A percentile compares a stretch with the other conserved stretches of the same genome.
phyloP scores from a whole-genome alignment of 2,329 filamentous ascomycete species.

The Fonsecaea pugnacius region DNA sequence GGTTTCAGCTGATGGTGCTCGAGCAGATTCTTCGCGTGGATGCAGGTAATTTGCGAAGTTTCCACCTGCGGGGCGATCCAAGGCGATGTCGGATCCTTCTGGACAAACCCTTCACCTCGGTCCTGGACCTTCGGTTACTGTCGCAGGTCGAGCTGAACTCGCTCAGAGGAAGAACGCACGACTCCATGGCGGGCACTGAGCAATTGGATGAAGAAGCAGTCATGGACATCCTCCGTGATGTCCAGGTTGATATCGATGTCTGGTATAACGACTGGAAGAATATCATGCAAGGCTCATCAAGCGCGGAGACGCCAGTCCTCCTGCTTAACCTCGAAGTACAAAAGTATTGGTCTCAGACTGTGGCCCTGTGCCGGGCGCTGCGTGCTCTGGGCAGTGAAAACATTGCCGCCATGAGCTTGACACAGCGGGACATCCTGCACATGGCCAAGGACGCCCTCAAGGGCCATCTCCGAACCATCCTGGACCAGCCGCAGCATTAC shows the following conservation, averaged over 20 bases:
- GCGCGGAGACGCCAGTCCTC: conserved; percentile 46
- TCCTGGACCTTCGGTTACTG: conserved; percentile 57
- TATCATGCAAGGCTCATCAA: conserved; percentile 40
- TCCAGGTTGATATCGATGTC: conserved; percentile 54
- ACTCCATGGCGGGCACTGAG: conserved; percentile 40
- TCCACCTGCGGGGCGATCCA: conserved; percentile 45
- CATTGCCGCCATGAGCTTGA: conserved; percentile 55
- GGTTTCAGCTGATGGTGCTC: conserved; percentile 59
- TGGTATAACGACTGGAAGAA: conserved; percentile 45
- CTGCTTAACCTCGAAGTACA: conserved; percentile 57
- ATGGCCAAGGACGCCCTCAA: conserved; percentile 57
- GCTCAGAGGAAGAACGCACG: conserved; percentile 42
- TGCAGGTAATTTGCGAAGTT: conserved; percentile 51
- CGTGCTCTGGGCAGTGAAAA: conserved; percentile 56
- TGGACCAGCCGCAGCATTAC: conserved; percentile 53
- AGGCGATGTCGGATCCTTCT: conserved; percentile 54
- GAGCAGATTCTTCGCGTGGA: conserved; percentile 57
- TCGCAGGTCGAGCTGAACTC: conserved; percentile 54
- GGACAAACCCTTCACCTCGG: conserved; percentile 49
- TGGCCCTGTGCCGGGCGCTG: conserved; percentile 57
- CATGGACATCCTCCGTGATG: conserved; percentile 49
- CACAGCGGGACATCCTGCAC: conserved; percentile 54
- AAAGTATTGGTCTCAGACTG: conserved; percentile 59
- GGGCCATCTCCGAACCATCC: conserved; percentile 56
- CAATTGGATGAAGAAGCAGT: conserved; percentile 45